These are phyloP conservation scores for Globisporangium middletonii DNA, from an alignment of 352 stramenopile species.

Conservation along the genomic window DNA sequence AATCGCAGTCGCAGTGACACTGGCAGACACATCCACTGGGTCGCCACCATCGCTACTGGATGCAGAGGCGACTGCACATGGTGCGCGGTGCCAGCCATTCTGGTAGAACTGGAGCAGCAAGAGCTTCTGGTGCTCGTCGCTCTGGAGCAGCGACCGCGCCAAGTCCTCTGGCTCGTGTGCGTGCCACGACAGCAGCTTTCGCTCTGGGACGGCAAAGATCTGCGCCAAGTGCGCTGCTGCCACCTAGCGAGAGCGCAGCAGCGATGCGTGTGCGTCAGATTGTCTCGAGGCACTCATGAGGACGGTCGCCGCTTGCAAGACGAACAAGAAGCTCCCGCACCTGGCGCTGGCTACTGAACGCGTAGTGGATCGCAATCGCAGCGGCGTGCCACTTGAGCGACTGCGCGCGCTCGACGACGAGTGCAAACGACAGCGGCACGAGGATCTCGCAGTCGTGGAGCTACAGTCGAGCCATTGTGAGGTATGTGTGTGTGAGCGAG, in stretches of 20 bases:
- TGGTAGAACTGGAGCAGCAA: slow-evolving; percentile 44
- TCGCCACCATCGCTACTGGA: not conserved
- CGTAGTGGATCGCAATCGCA: slow-evolving; percentile 39
- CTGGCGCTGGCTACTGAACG: slow-evolving; percentile 26
- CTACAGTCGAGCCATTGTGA: slow-evolving; percentile 7
- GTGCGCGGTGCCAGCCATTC: slow-evolving; percentile 29
- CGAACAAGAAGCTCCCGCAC: slow-evolving; percentile 4
- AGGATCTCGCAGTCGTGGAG: slow-evolving; percentile 33
- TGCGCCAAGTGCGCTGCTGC: slow-evolving; percentile 14
- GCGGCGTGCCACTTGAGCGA: slow-evolving; percentile 66
- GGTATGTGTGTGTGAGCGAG: not conserved
- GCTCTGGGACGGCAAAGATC: slow-evolving; percentile 12
- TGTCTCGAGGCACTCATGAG: no score
- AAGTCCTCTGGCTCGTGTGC: slow-evolving; percentile 17
- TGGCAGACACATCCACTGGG: slow-evolving; percentile 3
- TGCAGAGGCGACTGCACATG: not conserved
- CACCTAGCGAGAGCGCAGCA: slow-evolving; percentile 1
- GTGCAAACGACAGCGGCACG: slow-evolving; percentile 46
- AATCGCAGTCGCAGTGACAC: not conserved
- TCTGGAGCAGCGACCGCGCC: slow-evolving; percentile 26
- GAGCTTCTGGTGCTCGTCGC: slow-evolving; percentile 24
- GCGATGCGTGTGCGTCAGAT: not conserved
- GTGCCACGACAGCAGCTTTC: slow-evolving; percentile 1
- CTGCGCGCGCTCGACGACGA: slow-evolving; percentile 38
- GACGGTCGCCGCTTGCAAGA: not conserved